Base-by-base conservation (phyloP, 768 basidiomycete genomes). In the Infundibulicybe gibba region DNA sequence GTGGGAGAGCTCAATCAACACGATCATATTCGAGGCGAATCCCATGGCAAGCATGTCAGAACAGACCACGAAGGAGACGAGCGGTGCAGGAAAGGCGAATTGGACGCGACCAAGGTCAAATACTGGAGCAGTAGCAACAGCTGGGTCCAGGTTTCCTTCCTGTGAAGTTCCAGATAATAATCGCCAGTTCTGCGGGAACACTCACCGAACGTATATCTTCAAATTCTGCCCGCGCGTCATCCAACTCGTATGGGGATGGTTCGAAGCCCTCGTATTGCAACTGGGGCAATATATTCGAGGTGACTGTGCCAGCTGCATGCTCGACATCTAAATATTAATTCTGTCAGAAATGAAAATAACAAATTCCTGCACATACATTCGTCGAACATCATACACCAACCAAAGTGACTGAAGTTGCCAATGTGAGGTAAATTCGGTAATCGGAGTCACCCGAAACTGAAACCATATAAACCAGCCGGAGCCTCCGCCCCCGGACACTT, bases 201-300 rank as follows among this genome's bases (percentile, higher is more conserved):
- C 53, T 32, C 43, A 65, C 71, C 52, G 46, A 58, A 54, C 39
- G 53, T 51, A 68, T 58, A 35, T 70, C 67, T 32, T 71, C 74
- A 48, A 66, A 47, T 54, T 75, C 70, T 46, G 70, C 69, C 50
- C 68, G 64, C 49, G 64, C 57, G 62, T 83, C 80, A 57, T 78
- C 72, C 48, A 64, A 63, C 37, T 76, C 77, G 47, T 76, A 65
- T 1, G 83, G 78, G 15, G 82, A 83, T 16, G 79, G 80, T 64
- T 97, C 94, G 58, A 93, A 97, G 9, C 93, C 94, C 60, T 95
- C 88, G 56, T 87, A 94, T 45, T 87, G 81, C 17, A 94, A 66
- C 21, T 78, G 72, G 41, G 66, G 43, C 33, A 56, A 61, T 32
- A 62, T 59, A 21, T 67, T 65, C 13, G 66, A 62, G 5, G 75